Base-by-base conservation (phyloP, 2,329 filamentous ascomycete species). In the Exophiala sideris region DNA sequence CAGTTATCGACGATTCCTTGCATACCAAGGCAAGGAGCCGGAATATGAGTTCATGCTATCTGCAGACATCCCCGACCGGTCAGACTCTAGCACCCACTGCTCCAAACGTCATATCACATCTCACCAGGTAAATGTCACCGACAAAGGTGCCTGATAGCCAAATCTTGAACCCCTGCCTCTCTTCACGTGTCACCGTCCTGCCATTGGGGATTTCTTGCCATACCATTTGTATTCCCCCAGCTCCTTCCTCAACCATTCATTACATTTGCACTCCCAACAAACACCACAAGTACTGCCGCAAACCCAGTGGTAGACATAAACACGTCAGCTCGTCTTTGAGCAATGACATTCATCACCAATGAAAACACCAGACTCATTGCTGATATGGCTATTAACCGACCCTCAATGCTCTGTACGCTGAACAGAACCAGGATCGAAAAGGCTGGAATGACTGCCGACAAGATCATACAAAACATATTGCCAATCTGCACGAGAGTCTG, bases 221-320 rank as follows among this genome's bases (percentile, higher is more conserved):
- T 48, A 48, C 41, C 42, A 48, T 32, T 39, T 53, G 50, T 50
- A 21, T 33, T 24, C 45, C 51, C 34, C 12, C 12, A 34, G 21
- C 16, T 46, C 40, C 32, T 40, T 34, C 14, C 12, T 53, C 48
- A 57, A 36, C 48, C 45, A 16, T 52, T 45, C 49, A 60, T 54
- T 21, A 50, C 55, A 46, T 60, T 58, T 35, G 59, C 39, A 46
- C 53, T 55, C 14, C 59, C 59, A 12, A 62, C 57, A 46, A 59
- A 62, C 45, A 62, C 57, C 14, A 62, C 59, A 18, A 62, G 50
- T n/a, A 62, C 57, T 14, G 59, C 59, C 11, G 57, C 57, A 42
- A 62, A 62, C 7, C 57, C 57, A 34, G 59, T 62, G 14, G 59
- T 59, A 39, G 59, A 59, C 57, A 62, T 58, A 42, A 62, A 62